A percentile compares a stretch with the other conserved stretches of the same genome.
Evolutionary conservation across 768 basidiomycete species (phyloP).

Genomic region (Chlorophyllum brunneum): DNA sequence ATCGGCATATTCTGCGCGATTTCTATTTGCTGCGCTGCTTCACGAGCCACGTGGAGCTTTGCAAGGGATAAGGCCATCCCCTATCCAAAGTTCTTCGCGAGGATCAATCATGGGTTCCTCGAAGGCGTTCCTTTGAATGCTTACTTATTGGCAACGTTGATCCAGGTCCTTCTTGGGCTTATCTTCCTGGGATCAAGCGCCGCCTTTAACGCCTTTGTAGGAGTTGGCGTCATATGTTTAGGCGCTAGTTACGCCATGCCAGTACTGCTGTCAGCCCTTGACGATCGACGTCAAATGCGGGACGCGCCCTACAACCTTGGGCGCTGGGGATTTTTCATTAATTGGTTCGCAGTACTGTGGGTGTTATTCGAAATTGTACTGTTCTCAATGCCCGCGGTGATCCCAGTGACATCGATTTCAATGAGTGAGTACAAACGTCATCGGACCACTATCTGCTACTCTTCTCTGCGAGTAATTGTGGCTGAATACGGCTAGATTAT

Average conservation of each 20-base stretch:
- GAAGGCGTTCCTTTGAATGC: slow-evolving; percentile 56
- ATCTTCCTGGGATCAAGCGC: slow-evolving; percentile 60
- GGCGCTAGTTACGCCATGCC: slow-evolving; percentile 64
- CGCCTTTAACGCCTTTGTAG: slow-evolving; percentile 67
- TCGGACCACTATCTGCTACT: no score
- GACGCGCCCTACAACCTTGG: slow-evolving; percentile 53
- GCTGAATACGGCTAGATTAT: slow-evolving; percentile 41
- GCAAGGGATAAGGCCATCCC: slow-evolving; percentile 66
- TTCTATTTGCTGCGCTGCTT: slow-evolving; percentile 63
- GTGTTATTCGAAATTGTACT: slow-evolving; percentile 56
- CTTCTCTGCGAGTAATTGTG: background rate
- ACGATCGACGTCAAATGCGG: slow-evolving; percentile 38
- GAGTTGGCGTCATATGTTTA: slow-evolving; percentile 63
- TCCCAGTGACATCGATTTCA: slow-evolving; percentile 47
- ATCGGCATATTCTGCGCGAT: slow-evolving; percentile 60
- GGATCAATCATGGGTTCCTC: slow-evolving; percentile 32
- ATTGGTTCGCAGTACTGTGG: slow-evolving; percentile 56
- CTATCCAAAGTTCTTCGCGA: slow-evolving; percentile 42
- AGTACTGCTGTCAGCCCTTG: slow-evolving; percentile 46
- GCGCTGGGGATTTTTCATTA: slow-evolving; percentile 39
- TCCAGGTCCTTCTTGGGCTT: slow-evolving; percentile 58
- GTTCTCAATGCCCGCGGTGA: slow-evolving; percentile 64
- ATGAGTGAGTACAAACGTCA: slow-evolving; percentile 41
- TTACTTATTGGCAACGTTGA: slow-evolving; percentile 50
- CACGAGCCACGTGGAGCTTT: slow-evolving; percentile 70